These are phyloP conservation scores for Hypomyces perniciosus DNA, from an alignment of 2,329 filamentous ascomycete genomes.

Conservation along the genomic window DNA sequence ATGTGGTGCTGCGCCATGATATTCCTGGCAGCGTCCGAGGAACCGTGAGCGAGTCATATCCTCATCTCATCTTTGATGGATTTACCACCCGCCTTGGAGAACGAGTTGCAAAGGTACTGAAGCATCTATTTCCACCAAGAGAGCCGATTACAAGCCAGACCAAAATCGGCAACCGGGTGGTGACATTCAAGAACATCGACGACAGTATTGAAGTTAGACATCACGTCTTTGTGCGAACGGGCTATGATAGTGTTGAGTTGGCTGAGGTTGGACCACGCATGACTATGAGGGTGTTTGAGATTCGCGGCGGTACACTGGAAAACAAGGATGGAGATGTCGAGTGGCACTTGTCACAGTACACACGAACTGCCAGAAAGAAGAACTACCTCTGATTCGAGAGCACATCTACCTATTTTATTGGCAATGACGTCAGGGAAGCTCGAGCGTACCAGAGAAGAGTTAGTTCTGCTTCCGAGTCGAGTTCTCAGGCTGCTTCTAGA, in stretches of 20 bases:
- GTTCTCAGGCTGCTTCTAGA: too few relatives aligned
- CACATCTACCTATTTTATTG: background rate
- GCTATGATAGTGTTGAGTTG: conserved; percentile 81
- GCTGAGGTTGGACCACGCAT: conserved; percentile 88
- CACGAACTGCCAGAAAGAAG: conserved; percentile 89
- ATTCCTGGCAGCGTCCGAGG: conserved; percentile 83
- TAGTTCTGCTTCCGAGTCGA: too few relatives aligned
- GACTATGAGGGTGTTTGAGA: conserved; percentile 96
- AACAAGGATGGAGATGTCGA: conserved; percentile 94
- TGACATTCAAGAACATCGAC: conserved; percentile 92
- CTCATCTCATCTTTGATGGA: conserved; percentile 91
- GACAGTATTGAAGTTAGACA: conserved; percentile 84
- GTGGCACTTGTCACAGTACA: conserved; percentile 95
- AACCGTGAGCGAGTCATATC: conserved; percentile 87
- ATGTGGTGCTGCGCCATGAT: conserved; percentile 87
- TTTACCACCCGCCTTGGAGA: conserved; percentile 77
- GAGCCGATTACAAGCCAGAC: conserved; percentile 64
- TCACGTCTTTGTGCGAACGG: conserved; percentile 84
- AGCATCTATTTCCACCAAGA: conserved; percentile 88
- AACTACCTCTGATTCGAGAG: conserved; percentile 67
- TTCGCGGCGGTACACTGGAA: conserved; percentile 82
- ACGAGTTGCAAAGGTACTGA: conserved; percentile 81
- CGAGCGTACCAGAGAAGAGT: too few relatives aligned
- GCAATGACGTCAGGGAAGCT: too few relatives aligned
- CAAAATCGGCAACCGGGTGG: conserved; percentile 80